Evolutionary conservation across 768 basidiomycete genomes (phyloP), one percentile per base, ranked within the genome.

Genomic region (Hypsizygus marmoreus): DNA sequence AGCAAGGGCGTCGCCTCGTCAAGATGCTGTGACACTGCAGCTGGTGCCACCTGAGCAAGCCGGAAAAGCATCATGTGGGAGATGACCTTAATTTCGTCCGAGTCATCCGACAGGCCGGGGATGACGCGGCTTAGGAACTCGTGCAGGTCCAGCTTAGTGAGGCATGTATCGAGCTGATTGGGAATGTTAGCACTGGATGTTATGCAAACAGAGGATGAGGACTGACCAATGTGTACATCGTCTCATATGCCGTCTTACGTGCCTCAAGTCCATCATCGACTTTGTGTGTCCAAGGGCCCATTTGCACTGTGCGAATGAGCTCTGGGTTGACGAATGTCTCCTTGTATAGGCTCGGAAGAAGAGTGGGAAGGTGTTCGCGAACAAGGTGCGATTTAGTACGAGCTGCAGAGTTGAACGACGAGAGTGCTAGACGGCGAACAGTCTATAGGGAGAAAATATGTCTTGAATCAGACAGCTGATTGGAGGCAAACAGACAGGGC

Each of bases 211-310:
- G 16, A 22, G 46, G 14, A 12, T 10, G 1, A 28, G 19, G n/a
- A 66, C 86, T 55, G 56, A 94, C 92, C 55, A 98, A 67, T 14
- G 94, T 97, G 63, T 97, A 95, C 75, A 97, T 91, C 1, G 94
- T 93, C 67, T 99, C 97, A 66, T 91, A 98, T 2, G 97, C 95
- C 0, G 91, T 95, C 76, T 97, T 98, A 47, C 97, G 84, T 16
- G 94, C 86, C 53, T 98, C 95, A 30, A 98, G 75, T 37, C 97
- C 97, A 53, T 98, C 95, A 57, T 99, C 97, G 41, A 97, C 91
- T 63, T 90, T 93, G 69, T 95, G 92, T 20, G 87, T 90, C 93
- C 93, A 97, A 2, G 94, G 93, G 16, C 94, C 93, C 94, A 97
- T 97, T 61, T 93, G 91, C 10, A 97, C 93, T 1, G 88, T 91